phyloP scores from a whole-genome alignment of 345 rosid species.

The Acer campestre region DNA sequence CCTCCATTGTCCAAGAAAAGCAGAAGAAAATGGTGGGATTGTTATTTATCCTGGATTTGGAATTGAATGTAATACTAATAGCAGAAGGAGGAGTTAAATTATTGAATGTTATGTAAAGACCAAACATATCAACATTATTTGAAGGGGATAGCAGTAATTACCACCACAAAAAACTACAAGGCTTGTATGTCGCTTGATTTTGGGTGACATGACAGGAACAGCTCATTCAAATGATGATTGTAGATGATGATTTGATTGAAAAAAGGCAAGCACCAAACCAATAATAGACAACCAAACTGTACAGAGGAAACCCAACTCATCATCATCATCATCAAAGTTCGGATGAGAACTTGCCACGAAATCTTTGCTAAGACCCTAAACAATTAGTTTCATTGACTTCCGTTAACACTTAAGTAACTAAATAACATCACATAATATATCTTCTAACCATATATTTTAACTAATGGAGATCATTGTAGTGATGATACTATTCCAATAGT shows the following conservation, averaged over 20 bases:
- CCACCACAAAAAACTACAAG: background rate
- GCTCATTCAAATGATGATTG: conserved; percentile 57
- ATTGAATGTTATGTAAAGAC: conserved; percentile 14
- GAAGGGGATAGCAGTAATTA: background rate
- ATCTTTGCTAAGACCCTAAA: conserved; percentile 1
- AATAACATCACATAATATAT: background rate
- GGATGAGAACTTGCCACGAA: conserved; percentile 21
- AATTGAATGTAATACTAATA: background rate
- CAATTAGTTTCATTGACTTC: background rate
- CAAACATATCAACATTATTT: conserved; percentile 9
- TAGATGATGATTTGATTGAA: conserved; percentile 56
- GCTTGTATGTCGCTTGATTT: conserved; percentile 9
- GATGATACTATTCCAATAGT: background rate
- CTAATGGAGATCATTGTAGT: background rate
- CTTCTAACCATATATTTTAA: background rate
- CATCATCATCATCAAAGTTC: background rate
- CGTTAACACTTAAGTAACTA: background rate
- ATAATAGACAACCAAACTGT: conserved; percentile 38
- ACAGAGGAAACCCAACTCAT: background rate
- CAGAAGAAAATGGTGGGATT: background rate
- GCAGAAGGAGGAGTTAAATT: background rate
- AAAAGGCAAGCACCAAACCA: conserved; percentile 47
- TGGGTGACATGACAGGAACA: conserved; percentile 63
- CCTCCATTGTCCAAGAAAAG: background rate
- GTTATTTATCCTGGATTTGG: background rate